Evolutionary conservation across 768 basidiomycete species (phyloP).

Genomic region (Panellus pusillus): DNA sequence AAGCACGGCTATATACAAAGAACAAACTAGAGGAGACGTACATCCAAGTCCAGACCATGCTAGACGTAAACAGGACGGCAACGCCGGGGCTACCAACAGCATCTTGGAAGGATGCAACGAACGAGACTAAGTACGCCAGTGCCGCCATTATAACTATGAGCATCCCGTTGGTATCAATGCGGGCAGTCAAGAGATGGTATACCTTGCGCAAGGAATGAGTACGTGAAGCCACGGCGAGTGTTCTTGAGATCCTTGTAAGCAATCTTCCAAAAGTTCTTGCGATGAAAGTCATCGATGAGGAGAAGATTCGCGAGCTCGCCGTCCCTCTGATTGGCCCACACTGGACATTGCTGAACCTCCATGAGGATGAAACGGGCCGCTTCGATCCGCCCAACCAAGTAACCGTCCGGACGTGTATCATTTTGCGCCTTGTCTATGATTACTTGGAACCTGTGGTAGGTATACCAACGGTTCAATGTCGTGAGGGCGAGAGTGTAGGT

Average conservation of each 20-base stretch:
- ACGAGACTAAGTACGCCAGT: constrained; percentile 12
- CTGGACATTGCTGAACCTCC: constrained; percentile 19
- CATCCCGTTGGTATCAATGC: not conserved
- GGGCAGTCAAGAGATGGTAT: not conserved
- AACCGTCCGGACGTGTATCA: not conserved
- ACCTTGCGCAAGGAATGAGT: constrained; percentile 18
- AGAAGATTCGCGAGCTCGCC: constrained; percentile 17
- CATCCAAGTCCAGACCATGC: constrained; percentile 22
- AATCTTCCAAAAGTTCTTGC: constrained; percentile 13
- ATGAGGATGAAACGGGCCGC: constrained; percentile 8
- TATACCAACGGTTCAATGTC: not conserved
- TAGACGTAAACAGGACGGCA: constrained; percentile 19
- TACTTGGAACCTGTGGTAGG: not conserved
- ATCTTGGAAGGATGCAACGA: constrained; percentile 13
- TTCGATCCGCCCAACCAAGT: constrained; percentile 3
- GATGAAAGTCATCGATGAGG: constrained; percentile 2
- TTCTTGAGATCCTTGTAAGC: constrained; percentile 16
- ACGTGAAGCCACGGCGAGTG: too few relatives aligned
- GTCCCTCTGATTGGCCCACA: constrained; percentile 16
- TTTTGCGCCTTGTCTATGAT: constrained; percentile 4
- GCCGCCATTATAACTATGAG: constrained; percentile 14
- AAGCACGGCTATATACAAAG: too few relatives aligned
- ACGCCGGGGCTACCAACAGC: constrained; percentile 6
- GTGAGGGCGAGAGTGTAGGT: constrained; percentile 14
- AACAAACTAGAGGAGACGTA: not conserved